A percentile compares a stretch with the other conserved stretches of the same genome.
phyloP scores from a whole-genome alignment of 1,284 basidiomycete species.

The Thecaphora thlaspeos region DNA sequence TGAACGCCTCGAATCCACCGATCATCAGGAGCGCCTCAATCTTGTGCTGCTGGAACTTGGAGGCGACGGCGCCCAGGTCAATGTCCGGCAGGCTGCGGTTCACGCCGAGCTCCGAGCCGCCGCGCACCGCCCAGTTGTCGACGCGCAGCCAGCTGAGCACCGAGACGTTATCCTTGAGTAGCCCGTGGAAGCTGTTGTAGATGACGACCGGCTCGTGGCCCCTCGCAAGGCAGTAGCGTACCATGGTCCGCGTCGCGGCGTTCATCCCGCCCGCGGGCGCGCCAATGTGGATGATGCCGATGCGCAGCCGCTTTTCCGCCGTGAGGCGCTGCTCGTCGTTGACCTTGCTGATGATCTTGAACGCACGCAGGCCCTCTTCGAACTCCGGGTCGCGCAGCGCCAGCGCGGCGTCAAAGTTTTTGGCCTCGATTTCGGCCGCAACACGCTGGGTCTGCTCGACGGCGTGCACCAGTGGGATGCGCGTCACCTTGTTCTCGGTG shows the following conservation, averaged over 20 bases:
- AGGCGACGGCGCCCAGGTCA: conserved; percentile 77
- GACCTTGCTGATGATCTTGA: conserved; percentile 61
- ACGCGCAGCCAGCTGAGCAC: conserved; percentile 94
- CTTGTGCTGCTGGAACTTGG: conserved; percentile 82
- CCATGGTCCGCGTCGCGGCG: conserved; percentile 89
- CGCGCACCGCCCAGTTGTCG: conserved; percentile 91
- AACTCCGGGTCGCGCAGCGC: conserved; percentile 89
- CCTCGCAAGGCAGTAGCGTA: conserved; percentile 85
- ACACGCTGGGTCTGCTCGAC: conserved; percentile 83
- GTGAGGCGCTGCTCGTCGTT: conserved; percentile 68
- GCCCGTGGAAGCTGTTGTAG: conserved; percentile 91
- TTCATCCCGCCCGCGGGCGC: conserved; percentile 99
- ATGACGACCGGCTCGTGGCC: conserved; percentile 88
- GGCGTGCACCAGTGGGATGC: conserved; percentile 87
- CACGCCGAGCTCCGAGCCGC: conserved; percentile 97
- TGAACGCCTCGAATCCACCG: conserved; percentile 94
- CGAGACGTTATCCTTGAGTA: conserved; percentile 82
- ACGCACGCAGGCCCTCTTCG: conserved; percentile 78
- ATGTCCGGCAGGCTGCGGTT: conserved; percentile 83
- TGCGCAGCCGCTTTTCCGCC: conserved; percentile 64
- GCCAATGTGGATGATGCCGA: conserved; percentile 91
- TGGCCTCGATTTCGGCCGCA: conserved; percentile 74
- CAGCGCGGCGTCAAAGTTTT: conserved; percentile 85
- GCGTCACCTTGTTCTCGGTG: conserved; percentile 89
- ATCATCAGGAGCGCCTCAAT: conserved; percentile 84